phyloP scores from a whole-genome alignment of 768 basidiomycete species.

The Candolleomyces efflorescens region DNA sequence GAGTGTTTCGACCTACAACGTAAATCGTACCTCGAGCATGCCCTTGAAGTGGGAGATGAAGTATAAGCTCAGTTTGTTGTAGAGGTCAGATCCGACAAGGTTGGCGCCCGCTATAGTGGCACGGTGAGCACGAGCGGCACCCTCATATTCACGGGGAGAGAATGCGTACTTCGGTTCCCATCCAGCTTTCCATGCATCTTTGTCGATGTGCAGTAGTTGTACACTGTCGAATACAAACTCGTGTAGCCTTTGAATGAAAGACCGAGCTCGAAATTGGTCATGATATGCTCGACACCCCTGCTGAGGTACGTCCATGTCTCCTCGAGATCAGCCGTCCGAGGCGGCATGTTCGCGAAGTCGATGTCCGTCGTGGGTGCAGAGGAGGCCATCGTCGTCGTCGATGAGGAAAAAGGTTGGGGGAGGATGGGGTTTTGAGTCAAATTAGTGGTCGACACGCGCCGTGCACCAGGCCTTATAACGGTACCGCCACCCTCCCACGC shows the following conservation, averaged over 20 bases:
- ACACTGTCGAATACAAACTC: slow-evolving; percentile 86
- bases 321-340: slow-evolving; percentile 68
- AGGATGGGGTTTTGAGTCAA: slow-evolving; percentile 7
- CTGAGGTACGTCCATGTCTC: slow-evolving; percentile 86
- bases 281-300: slow-evolving; percentile 85
- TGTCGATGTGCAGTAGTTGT: slow-evolving; percentile 97
- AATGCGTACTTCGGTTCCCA: slow-evolving; percentile 65
- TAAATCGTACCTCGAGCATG: slow-evolving; percentile 43
- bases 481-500: slow-evolving; percentile 13
- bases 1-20: neutral
- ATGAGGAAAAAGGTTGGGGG: slow-evolving; percentile 12
- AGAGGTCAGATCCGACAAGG: slow-evolving; percentile 96
- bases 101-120: slow-evolving; percentile 75
- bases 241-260: slow-evolving; percentile 71
- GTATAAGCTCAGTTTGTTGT: slow-evolving; percentile 89
- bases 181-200: slow-evolving; percentile 64
- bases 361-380: slow-evolving; percentile 23
- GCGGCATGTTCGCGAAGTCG: slow-evolving; percentile 50
- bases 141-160: slow-evolving; percentile 19
- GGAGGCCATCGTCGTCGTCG: slow-evolving; percentile 29
- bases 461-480: slow-evolving; percentile 1
- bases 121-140: neutral
- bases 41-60: slow-evolving; percentile 81
- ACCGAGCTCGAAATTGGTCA: slow-evolving; percentile 82
- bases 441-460: slow-evolving; percentile 8